A percentile compares a stretch with the other conserved stretches of the same genome.
Conservation (phyloP, 352 stramenopile species). For the Phytopythium ostracodes region DNA sequence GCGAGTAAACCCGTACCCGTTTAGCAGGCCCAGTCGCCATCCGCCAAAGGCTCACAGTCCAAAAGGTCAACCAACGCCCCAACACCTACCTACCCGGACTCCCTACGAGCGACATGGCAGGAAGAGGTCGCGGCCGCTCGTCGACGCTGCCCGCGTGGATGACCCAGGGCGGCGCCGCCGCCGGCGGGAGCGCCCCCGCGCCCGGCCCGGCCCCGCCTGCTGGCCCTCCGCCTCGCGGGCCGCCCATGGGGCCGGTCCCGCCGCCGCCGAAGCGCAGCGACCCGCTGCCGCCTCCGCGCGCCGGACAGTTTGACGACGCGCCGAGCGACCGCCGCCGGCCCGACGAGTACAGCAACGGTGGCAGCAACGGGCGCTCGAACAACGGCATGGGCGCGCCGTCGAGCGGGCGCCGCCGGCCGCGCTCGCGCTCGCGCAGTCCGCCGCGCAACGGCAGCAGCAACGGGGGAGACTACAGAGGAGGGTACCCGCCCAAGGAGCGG, state of each 20-base stretch:
- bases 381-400: slow-evolving; percentile 18
- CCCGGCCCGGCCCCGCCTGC: slow-evolving; percentile 3
- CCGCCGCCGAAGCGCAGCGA: not conserved
- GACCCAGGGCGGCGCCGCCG: slow-evolving; percentile 48
- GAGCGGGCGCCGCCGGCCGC: not conserved
- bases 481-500: slow-evolving; percentile 13
- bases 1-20: not conserved
- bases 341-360: not conserved
- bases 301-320: slow-evolving; percentile 71
- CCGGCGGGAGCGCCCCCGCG: slow-evolving; percentile 4
- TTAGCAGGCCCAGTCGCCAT: not conserved
- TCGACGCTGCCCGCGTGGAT: slow-evolving; percentile 84
- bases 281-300: slow-evolving; percentile 26
- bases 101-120: slow-evolving; percentile 36
- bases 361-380: slow-evolving; percentile 5
- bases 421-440: slow-evolving; percentile 16
- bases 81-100: slow-evolving; percentile 6
- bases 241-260: not conserved
- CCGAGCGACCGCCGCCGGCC: slow-evolving; percentile 14
- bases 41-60: not conserved
- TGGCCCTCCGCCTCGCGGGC: slow-evolving; percentile 4
- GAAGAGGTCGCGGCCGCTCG: slow-evolving; percentile 66
- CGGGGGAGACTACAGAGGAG: slow-evolving; percentile 11
- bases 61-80: not conserved
- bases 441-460: slow-evolving; percentile 13